Base-by-base conservation (phyloP, 1,139 yeast genomes). In the Saccharomyces hybrid region DNA sequence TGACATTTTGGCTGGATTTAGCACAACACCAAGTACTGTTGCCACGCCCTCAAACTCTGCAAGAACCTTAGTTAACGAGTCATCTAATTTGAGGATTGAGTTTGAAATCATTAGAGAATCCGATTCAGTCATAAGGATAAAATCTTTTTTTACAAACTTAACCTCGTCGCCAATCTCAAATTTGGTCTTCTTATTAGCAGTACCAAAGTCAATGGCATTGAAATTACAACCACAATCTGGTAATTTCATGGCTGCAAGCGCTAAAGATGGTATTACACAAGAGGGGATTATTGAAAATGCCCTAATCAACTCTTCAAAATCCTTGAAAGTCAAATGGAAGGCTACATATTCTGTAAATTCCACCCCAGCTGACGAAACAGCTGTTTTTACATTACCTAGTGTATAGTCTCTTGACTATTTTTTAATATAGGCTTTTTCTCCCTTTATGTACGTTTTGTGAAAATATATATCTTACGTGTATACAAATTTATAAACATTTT, bases 321-420 rank as follows among this genome's bases (percentile, higher is more conserved):
- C 76, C 19, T 75, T 88, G 62, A 88, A 88, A 71, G 75, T 89
- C 58, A 85, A 89, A 67, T 89, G 93, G 90, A 88, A 85, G 68
- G 78, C 81, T 27, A 80, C 79, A 57, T 89, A 82, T 66, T 65
- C 64, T 19, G 66, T 76, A 11, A 78, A 77, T 52, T 82, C 81
- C 14, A 64, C 71, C 16, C 65, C 66, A 12, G 69, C 69, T 46
- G 83, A 78, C 63, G 85, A 80, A 58, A 75, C 80, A 7, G 85
- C 86, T 32, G 82, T 83, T 34, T 73, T 65, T 49, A 60, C 69
- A 34, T 62, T 73, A 42, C 73, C 72, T 47, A 19, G 28, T 28
- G 32, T 27, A 28, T 27, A 38, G 16, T 38, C 21, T 12, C 6
- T 16, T 38, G 21, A 7, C 44, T 12, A 24, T 16, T 38, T 38